Conservation (phyloP, 2,329 filamentous ascomycete genomes). For the Tolypocladium tundrense region DNA sequence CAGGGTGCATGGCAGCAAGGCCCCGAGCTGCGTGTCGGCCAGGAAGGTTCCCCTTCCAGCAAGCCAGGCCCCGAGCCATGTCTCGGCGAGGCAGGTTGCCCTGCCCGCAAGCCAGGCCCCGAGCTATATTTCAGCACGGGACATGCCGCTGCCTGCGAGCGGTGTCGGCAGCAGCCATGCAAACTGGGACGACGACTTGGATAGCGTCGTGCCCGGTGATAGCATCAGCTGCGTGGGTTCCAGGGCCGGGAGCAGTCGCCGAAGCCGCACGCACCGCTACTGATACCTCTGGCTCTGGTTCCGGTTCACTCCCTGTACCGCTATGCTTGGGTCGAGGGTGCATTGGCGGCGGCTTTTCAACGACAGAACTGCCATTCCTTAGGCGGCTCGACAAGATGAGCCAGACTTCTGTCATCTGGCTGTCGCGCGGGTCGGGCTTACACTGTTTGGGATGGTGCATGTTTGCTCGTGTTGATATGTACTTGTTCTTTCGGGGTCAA, state of each 20-base stretch:
- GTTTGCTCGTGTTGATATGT: neutral
- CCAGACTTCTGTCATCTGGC: neutral
- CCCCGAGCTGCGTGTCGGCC: slow-evolving; percentile 1
- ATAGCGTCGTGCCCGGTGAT: slow-evolving; percentile 48
- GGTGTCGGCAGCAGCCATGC: slow-evolving; percentile 28
- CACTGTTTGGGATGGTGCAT: neutral
- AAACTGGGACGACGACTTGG: slow-evolving; percentile 36
- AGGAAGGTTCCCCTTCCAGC: neutral
- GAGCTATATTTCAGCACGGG: slow-evolving; percentile 19
- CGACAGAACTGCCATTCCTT: neutral
- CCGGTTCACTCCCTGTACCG: neutral
- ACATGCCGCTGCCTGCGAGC: slow-evolving; percentile 30
- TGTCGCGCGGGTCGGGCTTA: neutral
- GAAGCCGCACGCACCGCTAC: slow-evolving; percentile 9
- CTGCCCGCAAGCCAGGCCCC: slow-evolving; percentile 10
- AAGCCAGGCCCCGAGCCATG: slow-evolving; percentile 12
- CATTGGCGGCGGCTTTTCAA: neutral
- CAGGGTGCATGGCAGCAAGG: neutral
- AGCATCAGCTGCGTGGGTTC: slow-evolving; percentile 52
- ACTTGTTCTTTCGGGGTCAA: neutral
- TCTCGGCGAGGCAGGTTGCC: slow-evolving; percentile 22
- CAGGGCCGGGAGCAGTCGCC: slow-evolving; percentile 13
- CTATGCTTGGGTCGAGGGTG: neutral
- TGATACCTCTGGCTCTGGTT: neutral
- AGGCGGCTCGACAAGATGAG: neutral